Base-by-base conservation (phyloP, 805 yeast genomes). In the Ogataea ramenticola region DNA sequence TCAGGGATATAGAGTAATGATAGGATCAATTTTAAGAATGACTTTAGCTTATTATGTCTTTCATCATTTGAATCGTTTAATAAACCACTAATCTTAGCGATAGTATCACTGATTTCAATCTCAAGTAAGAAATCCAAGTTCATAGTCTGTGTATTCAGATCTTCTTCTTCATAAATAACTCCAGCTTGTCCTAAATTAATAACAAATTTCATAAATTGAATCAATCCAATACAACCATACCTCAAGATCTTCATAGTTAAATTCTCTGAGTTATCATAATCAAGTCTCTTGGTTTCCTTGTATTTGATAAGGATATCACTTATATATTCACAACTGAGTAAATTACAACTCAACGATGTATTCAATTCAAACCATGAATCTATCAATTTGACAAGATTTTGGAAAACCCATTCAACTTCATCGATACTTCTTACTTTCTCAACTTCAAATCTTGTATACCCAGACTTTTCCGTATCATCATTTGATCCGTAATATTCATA, bases 101-200 rank as follows among this genome's bases (percentile, higher is more conserved):
- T 3, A 3, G 52, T 67, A 46, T 15, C 46, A 33, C 43, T 41
- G 15, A 41, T 36, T 22, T 36, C 50, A 21, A 47, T 51, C 9
- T 37, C 41, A 8, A 39, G 35, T 67, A 65, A 33, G 71, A 63
- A 52, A 47, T 72, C 68, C 53, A 71, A 68, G 33, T 78, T 80
- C 80, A 82, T 77, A 14, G 71, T 69, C 51, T 82, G 76, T 1
- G 83, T 75, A 44, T 80, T 79, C 29, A 85, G 63, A 61, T 86
- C 95, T 56, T 85, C 93, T 54, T 82, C 93, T 54, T 84, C 88
- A 49, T 75, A 77, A 11, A 83, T 65, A 9, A 79, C 82, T n/a
- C 80, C 81, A 7, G 72, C 65, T 42, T 65, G 65, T 2, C 81
- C 79, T 32, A 80, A 63, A 9, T 61, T 59, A 3, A 74, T 47